These are phyloP conservation scores for Geranium brycei DNA, from an alignment of 345 rosid genomes.

Conservation along the genomic window DNA sequence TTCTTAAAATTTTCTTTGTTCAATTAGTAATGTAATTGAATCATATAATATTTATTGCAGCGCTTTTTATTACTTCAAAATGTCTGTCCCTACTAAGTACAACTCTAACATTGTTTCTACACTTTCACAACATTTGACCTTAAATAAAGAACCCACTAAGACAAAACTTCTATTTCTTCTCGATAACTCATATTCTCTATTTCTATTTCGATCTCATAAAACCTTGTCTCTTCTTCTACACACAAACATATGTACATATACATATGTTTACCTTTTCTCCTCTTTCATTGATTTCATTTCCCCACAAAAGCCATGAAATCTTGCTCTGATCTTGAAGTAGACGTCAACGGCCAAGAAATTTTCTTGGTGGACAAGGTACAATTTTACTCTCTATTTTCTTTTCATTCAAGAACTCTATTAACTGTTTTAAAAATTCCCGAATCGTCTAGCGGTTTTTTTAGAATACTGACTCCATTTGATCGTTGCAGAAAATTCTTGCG, in stretches of 20 bases:
- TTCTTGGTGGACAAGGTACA: conserved; percentile 44
- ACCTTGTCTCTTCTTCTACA: neutral
- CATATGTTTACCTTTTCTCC: too few species aligned
- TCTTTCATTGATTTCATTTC: too few species aligned
- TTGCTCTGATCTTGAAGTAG: conserved; percentile 37
- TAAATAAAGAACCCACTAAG: neutral
- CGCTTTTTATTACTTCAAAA: too few species aligned
- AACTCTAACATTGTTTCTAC: neutral
- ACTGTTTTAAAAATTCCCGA: too few species aligned
- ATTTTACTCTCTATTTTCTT: neutral
- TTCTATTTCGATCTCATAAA: neutral
- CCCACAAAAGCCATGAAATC: conserved; percentile 16
- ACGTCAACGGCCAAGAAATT: conserved; percentile 40
- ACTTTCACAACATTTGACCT: neutral
- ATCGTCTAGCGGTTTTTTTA: too few species aligned
- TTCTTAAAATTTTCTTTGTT: too few species aligned
- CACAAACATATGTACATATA: neutral
- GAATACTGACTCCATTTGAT: neutral
- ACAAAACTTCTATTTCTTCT: neutral
- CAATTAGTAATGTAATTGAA: too few species aligned
- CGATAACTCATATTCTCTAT: neutral
- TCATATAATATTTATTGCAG: too few species aligned
- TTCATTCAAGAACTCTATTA: neutral
- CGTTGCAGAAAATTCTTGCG: conserved; percentile 24
- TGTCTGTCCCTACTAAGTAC: too few species aligned